Evolutionary conservation across 225 moss, liverwort and hornwort genomes (phyloP), one percentile per base, ranked within the genome.

Genomic region (Rhytidiadelphus loreus): DNA sequence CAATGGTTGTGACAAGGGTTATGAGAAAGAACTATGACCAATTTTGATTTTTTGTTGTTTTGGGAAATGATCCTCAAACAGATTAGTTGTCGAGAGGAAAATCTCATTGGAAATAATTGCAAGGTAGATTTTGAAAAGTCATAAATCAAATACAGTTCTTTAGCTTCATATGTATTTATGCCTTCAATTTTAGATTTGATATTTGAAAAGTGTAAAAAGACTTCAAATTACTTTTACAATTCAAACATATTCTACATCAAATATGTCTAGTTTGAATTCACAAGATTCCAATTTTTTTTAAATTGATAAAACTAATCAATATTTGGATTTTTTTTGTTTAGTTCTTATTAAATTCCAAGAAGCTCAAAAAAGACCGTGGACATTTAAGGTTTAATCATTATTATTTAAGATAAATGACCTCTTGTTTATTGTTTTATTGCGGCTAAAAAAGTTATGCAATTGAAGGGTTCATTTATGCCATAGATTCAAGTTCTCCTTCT

Each of bases 211-310:
- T 43, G 3, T 26, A 26, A 71, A 24, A 24, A 41, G 41, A 70
- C 8, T 41, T 70, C 13, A 24, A 26, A 71, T 71, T 9, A 43
- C 9, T 43, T 73, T 44, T 3, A 29, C 2, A 72, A 0, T 72
- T 43, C 29, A 28, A 17, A 12, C 29, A 73, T 46, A 26, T 1
- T 41, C 24, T 44, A 17, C 6, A 44, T 44, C 29, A 29, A 72
- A 72, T 44, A n/a, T n/a, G n/a, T n/a, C n/a, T n/a, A n/a, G n/a
- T n/a, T n/a, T 74, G 30, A 29, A 46, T 18, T 73, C 19, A 46
- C 11, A 6, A 0, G 0, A 0, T 29, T 73, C 6, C 1, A 46
- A 6, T 11, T 46, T 73, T 11, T 29, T 3, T 18, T 17, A 18
- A 73, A 46, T 46, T 30, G 30, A 73, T 17, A 7, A 19, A 46